Base-by-base conservation (phyloP, 306 rosid genomes). In the Cicer arietinum region DNA sequence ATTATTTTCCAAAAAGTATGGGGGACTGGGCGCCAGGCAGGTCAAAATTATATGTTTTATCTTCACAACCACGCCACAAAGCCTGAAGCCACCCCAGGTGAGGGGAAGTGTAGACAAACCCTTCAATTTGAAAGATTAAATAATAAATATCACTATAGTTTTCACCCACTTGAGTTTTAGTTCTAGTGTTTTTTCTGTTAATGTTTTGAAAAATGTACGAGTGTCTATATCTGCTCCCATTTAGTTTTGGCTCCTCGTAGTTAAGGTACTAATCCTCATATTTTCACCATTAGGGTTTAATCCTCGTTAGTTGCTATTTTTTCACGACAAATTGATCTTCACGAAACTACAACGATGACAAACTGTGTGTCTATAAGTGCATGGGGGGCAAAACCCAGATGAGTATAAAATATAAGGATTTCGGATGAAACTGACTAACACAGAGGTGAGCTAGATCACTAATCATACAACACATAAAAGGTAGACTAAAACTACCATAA, bases 391-490 rank as follows among this genome's bases (percentile, higher is more conserved):
- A 70, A n/a, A 20, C 22, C 54, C 40, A 39, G 65, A 37, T 45
- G 75, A 78, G 2, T 18, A 73, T 22, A 48, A 74, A 66, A 50
- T 41, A 25, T 20, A 52, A 8, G 66, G 10, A 50, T 9, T 10
- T 62, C n/a, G 18, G 65, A 60, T 3, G 20, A 11, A 53, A 54
- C 13, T 14, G 35, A 45, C 62, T 42, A 12, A 45, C 53, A 75
- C 47, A 57, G 37, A 69, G 25, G 52, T 56, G 8, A n/a, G 63
- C 56, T 44, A 39, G 59, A 40, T 63, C n/a, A 58, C 12, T 44
- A 81, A 69, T 77, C 70, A 53, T 61, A 60, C 82, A 80, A 66
- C 65, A 60, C 45, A 37, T 35, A 69, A 7, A 42, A 74, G 85
- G 78, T 39, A 67, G 52, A 44, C 30, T 5, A 46, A 62, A 56